A percentile compares a stretch with the other conserved stretches of the same genome.
phyloP scores from a whole-genome alignment of 2,329 filamentous ascomycete genomes.

The Grosmannia clavigera region DNA sequence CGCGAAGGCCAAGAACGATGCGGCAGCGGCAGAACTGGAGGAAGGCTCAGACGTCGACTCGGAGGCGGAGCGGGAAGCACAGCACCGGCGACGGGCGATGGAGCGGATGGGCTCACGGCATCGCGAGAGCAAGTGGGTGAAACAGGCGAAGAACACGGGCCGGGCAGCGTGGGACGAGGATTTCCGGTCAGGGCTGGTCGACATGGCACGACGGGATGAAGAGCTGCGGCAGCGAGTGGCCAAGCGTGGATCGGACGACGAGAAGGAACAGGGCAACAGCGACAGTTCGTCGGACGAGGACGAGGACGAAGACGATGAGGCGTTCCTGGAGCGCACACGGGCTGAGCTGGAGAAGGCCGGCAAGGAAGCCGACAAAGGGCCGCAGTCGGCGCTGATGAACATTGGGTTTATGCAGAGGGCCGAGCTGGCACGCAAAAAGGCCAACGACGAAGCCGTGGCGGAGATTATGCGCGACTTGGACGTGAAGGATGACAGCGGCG shows the following conservation, averaged over 20 bases:
- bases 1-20: conserved; percentile 43
- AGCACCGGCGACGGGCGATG: conserved; percentile 64
- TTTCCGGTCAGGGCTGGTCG: conserved; percentile 62
- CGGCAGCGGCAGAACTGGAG: conserved; percentile 36
- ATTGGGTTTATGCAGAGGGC: conserved; percentile 95
- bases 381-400: conserved; percentile 56
- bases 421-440: conserved; percentile 62
- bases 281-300: conserved; percentile 28
- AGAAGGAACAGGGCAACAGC: conserved; percentile 13
- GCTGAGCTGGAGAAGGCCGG: conserved; percentile 30
- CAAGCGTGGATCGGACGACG: conserved; percentile 37
- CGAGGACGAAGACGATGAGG: conserved; percentile 47
- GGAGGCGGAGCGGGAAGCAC: conserved; percentile 49
- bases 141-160: conserved; percentile 65
- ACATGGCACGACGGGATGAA: conserved; percentile 72
- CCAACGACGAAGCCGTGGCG: conserved; percentile 66
- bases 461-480: conserved; percentile 62
- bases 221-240: conserved; percentile 71
- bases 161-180: conserved; percentile 82
- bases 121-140: conserved; percentile 85
- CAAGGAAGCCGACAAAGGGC: conserved; percentile 28
- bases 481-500: conserved; percentile 3
- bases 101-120: conserved; percentile 79
- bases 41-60: conserved; percentile 56
- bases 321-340: conserved; percentile 36